A percentile compares a stretch with the other conserved stretches of the same genome.
These are phyloP conservation scores for Fusarium sp. DNA, from an alignment of 2,329 filamentous ascomycete genomes.

Conservation along the genomic window DNA sequence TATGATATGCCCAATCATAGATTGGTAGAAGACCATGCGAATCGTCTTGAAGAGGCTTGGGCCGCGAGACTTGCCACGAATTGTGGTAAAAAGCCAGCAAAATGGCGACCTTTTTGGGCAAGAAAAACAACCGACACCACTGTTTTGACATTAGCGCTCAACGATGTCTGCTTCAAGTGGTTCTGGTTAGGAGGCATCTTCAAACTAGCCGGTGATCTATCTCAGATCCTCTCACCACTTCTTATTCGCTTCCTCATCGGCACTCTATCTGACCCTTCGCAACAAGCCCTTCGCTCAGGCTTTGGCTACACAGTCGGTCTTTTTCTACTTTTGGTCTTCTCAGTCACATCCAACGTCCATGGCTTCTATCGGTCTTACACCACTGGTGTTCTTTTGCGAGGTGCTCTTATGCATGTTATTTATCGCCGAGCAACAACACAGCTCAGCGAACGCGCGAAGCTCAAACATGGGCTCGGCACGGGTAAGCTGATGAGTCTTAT, in stretches of 20 bases:
- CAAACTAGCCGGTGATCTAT: constrained; percentile 43
- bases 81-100: not conserved
- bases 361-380: constrained; percentile 28
- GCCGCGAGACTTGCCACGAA: constrained; percentile 3
- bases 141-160: constrained; percentile 46
- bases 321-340: constrained; percentile 20
- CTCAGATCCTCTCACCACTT: constrained; percentile 25
- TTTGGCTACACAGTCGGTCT: constrained; percentile 24
- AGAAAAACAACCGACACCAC: constrained; percentile 41
- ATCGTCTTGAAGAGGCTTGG: constrained; percentile 28
- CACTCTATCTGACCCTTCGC: constrained; percentile 18
- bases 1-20: constrained; percentile 25
- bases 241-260: constrained; percentile 28
- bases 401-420: constrained; percentile 27
- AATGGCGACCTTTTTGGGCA: constrained; percentile 43
- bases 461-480: constrained; percentile 37
- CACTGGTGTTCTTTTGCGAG: constrained; percentile 10
- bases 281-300: constrained; percentile 10
- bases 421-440: constrained; percentile 27
- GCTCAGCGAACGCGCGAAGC: constrained; percentile 24
- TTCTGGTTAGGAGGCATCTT: constrained; percentile 48
- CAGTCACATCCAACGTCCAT: constrained; percentile 27
- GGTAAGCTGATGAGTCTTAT: constrained; percentile 50
- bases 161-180: constrained; percentile 47
- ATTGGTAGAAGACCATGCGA: constrained; percentile 22